Percentiles rank a stretch among this genome's conserved stretches.
These are phyloP conservation scores for Candida tammaniensis DNA, from an alignment of 805 yeast genomes.

Conservation along the genomic window DNA sequence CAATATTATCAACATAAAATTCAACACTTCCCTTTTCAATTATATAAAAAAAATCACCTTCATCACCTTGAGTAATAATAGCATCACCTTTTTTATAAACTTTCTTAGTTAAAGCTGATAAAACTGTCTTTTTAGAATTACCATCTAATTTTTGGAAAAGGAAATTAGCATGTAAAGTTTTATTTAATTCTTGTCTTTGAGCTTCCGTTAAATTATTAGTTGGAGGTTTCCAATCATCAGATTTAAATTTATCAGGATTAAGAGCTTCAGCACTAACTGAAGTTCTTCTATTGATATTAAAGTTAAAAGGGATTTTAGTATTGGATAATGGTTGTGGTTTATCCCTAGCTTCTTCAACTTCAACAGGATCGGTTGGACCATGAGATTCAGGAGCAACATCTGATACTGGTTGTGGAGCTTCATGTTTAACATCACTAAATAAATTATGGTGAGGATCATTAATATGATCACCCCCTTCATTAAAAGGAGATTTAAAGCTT, in stretches of 20 bases:
- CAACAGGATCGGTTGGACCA: not conserved
- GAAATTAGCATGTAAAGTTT: slow-evolving; percentile 75
- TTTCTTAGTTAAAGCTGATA: slow-evolving; percentile 81
- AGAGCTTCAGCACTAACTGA: slow-evolving; percentile 88
- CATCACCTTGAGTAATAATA: slow-evolving; percentile 88
- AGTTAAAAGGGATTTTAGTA: slow-evolving; percentile 48
- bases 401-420: slow-evolving; percentile 4
- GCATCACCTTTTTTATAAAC: slow-evolving; percentile 54
- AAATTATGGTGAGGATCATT: slow-evolving; percentile 61
- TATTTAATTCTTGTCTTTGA: slow-evolving; percentile 66
- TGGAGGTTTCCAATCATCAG: slow-evolving; percentile 73
- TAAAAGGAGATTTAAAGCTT: slow-evolving; percentile 60
- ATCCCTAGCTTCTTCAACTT: slow-evolving; percentile 8
- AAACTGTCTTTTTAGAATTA: slow-evolving; percentile 71
- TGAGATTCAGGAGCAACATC: slow-evolving; percentile 1
- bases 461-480: slow-evolving; percentile 30
- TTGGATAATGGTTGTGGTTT: slow-evolving; percentile 15
- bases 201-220: slow-evolving; percentile 58
- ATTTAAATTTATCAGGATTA: slow-evolving; percentile 66
- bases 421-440: too few relatives aligned
- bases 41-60: slow-evolving; percentile 88
- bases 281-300: slow-evolving; percentile 81
- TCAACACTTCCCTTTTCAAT: slow-evolving; percentile 84
- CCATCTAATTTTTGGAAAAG: slow-evolving; percentile 80
- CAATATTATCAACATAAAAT: slow-evolving; percentile 65